Conservation (phyloP, 2,329 filamentous ascomycete genomes). For the Penicillium sp. region DNA sequence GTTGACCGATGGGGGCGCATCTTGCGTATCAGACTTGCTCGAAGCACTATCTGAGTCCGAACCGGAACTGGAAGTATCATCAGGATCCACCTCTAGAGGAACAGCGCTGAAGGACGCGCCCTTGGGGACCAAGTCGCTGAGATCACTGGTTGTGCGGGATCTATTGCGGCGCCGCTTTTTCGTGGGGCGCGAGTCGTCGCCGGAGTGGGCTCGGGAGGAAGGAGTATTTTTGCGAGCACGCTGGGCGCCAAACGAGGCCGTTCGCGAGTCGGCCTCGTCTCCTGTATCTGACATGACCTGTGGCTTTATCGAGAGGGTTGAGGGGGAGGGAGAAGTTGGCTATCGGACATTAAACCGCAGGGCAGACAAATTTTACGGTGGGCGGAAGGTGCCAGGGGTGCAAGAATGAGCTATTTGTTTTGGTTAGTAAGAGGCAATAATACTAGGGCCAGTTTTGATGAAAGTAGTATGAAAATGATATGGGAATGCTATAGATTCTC, state of each 20-base stretch:
- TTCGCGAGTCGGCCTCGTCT: slow-evolving; percentile 52
- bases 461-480: not conserved
- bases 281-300: slow-evolving; percentile 33
- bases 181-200: slow-evolving; percentile 28
- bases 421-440: not conserved
- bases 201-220: slow-evolving; percentile 31
- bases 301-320: not conserved
- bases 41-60: slow-evolving; percentile 29
- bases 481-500: not conserved
- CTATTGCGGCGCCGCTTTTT: slow-evolving; percentile 37
- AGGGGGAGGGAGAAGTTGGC: not conserved
- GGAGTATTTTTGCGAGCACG: slow-evolving; percentile 33
- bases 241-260: slow-evolving; percentile 48
- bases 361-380: slow-evolving; percentile 33
- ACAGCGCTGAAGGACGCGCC: slow-evolving; percentile 41
- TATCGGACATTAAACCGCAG: slow-evolving; percentile 1
- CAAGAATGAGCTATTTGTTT: not conserved
- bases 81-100: slow-evolving; percentile 39
- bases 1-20: slow-evolving; percentile 18
- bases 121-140: slow-evolving; percentile 44
- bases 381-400: slow-evolving; percentile 17
- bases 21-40: slow-evolving; percentile 20
- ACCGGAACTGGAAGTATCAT: slow-evolving; percentile 38
- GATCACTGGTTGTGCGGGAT: slow-evolving; percentile 28
- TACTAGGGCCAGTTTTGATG: too few relatives aligned